Percentiles rank a stretch among this genome's conserved stretches.
Conservation (phyloP, 1,284 basidiomycete genomes). For the Ceratobasidium sp. region DNA sequence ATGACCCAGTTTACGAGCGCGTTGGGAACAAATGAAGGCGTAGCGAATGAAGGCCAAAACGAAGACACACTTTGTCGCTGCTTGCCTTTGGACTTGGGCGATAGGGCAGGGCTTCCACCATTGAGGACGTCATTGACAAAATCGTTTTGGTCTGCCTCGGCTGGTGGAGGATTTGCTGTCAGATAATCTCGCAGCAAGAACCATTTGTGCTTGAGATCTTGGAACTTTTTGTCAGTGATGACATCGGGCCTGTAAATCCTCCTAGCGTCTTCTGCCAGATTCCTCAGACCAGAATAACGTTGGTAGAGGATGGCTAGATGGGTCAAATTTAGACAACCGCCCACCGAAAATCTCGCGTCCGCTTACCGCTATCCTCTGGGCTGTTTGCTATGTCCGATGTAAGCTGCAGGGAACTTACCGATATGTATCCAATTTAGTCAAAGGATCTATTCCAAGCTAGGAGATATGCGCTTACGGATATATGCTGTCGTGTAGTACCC, state of each 20-base stretch:
- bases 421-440: background rate
- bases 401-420: conserved; percentile 6
- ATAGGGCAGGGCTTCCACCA: background rate
- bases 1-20: background rate
- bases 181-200: conserved; percentile 19
- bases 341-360: too few relatives aligned
- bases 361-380: conserved; percentile 22
- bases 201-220: conserved; percentile 21
- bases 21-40: background rate
- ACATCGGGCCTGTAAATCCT: background rate
- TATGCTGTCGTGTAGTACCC: conserved; percentile 1
- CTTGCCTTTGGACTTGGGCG: background rate
- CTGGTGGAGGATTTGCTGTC: background rate
- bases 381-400: conserved; percentile 12
- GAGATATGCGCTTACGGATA: conserved; percentile 19
- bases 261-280: background rate
- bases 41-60: too few relatives aligned
- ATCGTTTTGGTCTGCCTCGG: conserved; percentile 13
- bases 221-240: conserved; percentile 17
- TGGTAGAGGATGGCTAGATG: conserved; percentile 3
- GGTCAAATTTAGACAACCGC: background rate
- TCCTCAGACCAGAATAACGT: conserved; percentile 8
- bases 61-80: background rate
- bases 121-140: conserved; percentile 31
- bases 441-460: background rate